Conservation (phyloP, 441 rosid species). For the Metrosideros polymorpha region DNA sequence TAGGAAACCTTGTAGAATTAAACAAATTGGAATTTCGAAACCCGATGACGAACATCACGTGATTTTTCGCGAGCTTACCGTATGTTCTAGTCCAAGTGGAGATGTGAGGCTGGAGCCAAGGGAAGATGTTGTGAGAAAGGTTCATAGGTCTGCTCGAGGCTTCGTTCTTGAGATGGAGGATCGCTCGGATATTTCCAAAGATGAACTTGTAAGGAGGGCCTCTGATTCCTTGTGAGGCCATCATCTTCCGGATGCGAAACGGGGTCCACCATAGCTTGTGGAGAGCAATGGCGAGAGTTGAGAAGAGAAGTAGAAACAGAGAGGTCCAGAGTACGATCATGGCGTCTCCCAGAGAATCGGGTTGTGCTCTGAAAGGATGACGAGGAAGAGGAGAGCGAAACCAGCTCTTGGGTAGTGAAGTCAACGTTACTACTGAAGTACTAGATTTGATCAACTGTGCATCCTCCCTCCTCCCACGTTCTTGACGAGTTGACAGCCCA, state of each 20-base stretch:
- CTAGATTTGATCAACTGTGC: too few species aligned
- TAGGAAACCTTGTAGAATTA: background rate
- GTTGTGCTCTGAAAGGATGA: background rate
- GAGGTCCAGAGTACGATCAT: background rate
- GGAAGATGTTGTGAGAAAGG: slow-evolving; percentile 13
- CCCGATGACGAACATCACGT: background rate
- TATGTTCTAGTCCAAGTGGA: slow-evolving; percentile 22
- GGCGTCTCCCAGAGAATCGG: background rate
- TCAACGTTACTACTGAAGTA: background rate
- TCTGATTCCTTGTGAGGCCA: slow-evolving; percentile 26
- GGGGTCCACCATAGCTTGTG: slow-evolving; percentile 26
- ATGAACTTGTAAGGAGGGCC: slow-evolving; percentile 32
- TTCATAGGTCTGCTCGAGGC: slow-evolving; percentile 5
- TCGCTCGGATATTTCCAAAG: slow-evolving; percentile 23
- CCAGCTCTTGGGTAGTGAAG: background rate
- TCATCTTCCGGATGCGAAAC: slow-evolving; percentile 5
- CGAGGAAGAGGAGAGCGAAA: background rate
- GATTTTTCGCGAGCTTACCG: slow-evolving; percentile 8
- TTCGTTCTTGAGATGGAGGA: background rate
- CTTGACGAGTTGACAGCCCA: too few species aligned
- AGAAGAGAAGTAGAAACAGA: slow-evolving; percentile 1
- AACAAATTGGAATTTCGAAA: background rate
- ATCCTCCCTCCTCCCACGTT: too few species aligned
- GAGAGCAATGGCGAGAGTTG: slow-evolving; percentile 6
- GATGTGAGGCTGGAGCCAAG: slow-evolving; percentile 22